Evolutionary conservation across 768 basidiomycete species (phyloP), one percentile per base, ranked within the genome.

Genomic region (Agrocybe praecox): DNA sequence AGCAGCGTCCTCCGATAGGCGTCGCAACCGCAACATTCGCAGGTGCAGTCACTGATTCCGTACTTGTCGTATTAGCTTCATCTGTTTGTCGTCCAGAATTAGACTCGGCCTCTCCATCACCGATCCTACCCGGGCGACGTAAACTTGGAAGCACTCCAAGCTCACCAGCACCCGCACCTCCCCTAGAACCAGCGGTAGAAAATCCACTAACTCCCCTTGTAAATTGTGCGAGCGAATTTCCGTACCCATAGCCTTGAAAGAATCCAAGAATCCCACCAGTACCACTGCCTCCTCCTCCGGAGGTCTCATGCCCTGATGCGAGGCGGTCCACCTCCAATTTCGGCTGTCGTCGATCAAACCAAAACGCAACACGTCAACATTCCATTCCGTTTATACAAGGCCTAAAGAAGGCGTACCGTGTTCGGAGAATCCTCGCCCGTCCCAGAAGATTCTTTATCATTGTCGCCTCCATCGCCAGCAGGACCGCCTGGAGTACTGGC

Each of bases 221-320:
- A 24, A 89, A 85, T 19, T 84, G 78, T 44, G 77, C 73, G 62
- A 87, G 74, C 44, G 83, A 79, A 65, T 81, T 86, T 17, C 79
- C 81, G 67, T 87, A 88, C 40, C 76, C 81, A 68, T 88, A 88
- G 34, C 76, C 72, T 46, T 84, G 82, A 58, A 87, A 67, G 72
- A 90, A 89, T 32, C 83, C 77, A 23, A 88, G 72, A 43, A 90
- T 69, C 2, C 86, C 81, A 34, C 72, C 70, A 45, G 69, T 52
- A 21, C 62, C 67, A 34, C 48, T 33, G 42, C 51, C 57, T 58
- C 26, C 57, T 40, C 61, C 60, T 62, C 60, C 58, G 49, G 61
- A 58, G 58, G 24, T 51, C 15, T 36, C 53, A 51, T 53, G 42
- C 26, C 51, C 51, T 23, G 51, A 45, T 32, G 47, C 15, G 4